Evolutionary conservation across 108 stramenopile genomes (phyloP), one percentile per base, ranked within the genome.

Genomic region (Pseudonitzschia multiseries): DNA sequence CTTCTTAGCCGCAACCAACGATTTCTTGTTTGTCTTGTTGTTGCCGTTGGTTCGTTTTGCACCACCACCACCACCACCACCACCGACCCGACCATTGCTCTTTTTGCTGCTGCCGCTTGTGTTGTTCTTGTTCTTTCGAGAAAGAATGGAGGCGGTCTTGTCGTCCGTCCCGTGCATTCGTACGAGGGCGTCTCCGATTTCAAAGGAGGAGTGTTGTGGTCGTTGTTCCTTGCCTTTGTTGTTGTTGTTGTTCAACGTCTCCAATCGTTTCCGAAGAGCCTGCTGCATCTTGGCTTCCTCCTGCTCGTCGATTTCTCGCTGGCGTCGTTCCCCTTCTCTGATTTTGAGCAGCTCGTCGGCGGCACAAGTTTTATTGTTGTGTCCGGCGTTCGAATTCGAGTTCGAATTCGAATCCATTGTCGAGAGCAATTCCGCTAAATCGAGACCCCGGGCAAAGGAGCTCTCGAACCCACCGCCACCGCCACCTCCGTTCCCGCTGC

Each of bases 361-460:
- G 44, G 80, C 80, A 61, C 75, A 68, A 4, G 64, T 53, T 36
- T 0, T 21, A 15, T 52, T 57, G 17, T 21, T 53, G 13, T 0
- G 33, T 18, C 33, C 42, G 22, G 22, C 54, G 54, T 10, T 36
- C 36, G 36, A 36, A 14, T 42, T 42, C 42, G 6, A 6, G 10
- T 42, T 42, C 10, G 42, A 9, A 10, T 42, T 42, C 42, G n/a
- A n/a, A n/a, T n/a, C n/a, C n/a, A n/a, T n/a, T n/a, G 42, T 42
- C 10, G 36, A 24, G 44, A 40, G 70, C 54, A 81, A 81, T 70
- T 81, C 80, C 28, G 80, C 72, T 36, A 81, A 43, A 50, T 81
- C 80, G 10, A 81, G 74, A 0, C 80, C 75, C 21, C 22, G 8
- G n/a, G 80, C 80, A 43, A 81, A 81, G 12, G 70, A 73, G n/a